Conservation (phyloP, 257 asterid genomes). For the Solanum chmielewskii region DNA sequence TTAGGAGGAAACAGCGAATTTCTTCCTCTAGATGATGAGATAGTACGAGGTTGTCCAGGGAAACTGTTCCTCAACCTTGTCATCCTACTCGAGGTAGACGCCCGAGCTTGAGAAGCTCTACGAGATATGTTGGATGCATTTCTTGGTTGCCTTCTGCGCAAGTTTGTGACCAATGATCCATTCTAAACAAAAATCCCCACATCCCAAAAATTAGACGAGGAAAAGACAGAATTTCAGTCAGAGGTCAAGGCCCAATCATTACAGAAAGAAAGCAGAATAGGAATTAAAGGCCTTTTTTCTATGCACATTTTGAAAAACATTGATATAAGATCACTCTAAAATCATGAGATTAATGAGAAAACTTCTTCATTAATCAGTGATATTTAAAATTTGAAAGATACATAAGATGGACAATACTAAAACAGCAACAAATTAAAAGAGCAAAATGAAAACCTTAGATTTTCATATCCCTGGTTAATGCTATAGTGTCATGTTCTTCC, state of each 20-base stretch:
- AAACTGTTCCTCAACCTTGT: constrained; percentile 59
- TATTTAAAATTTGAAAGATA: not conserved
- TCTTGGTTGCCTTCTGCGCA: constrained; percentile 35
- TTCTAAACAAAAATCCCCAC: constrained; percentile 30
- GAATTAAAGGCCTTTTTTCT: not conserved
- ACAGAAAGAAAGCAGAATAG: not conserved
- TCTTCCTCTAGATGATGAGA: constrained; percentile 14
- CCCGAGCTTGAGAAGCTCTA: constrained; percentile 35
- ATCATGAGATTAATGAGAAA: not conserved
- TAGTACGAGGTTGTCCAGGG: constrained; percentile 57
- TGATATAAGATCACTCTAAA: not conserved
- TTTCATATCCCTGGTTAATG: not conserved
- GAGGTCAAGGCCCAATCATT: not conserved
- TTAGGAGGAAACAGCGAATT: constrained; percentile 52
- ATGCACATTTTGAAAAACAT: not conserved
- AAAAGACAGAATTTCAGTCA: not conserved
- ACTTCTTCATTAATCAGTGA: not conserved
- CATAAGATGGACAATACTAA: not conserved
- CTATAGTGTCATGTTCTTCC: not conserved
- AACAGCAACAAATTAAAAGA: not conserved
- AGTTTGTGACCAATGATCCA: constrained; percentile 16
- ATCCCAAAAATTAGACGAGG: not conserved
- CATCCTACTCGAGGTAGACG: constrained; percentile 37
- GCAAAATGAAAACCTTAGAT: not conserved
- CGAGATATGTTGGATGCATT: constrained; percentile 27